Evolutionary conservation across 78 protist species (phyloP), one percentile per base, ranked within the genome.

Genomic region (Andalucia godoyi): DNA sequence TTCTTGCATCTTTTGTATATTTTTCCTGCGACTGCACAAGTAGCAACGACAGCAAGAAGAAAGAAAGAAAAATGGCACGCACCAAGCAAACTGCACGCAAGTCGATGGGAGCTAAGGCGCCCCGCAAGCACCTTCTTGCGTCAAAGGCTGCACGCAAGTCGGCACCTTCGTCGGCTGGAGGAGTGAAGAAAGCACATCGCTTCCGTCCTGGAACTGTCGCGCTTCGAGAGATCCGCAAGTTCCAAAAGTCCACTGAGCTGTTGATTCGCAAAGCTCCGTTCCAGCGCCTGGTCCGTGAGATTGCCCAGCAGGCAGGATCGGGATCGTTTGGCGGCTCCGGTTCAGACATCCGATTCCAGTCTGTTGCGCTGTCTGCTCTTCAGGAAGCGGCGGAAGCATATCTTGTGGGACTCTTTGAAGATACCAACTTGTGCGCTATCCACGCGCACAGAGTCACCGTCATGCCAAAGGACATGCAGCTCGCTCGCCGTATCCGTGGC

Each of bases 371-470:
- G 43, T 66, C 52, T 41, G 97, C 97, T 7, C 85, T 92, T 29
- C 97, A 92, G 64, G 94, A 87, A 54, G 93, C 95, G 38, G 67
- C 95, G 17, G 97, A 93, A 74, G 77, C 89, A 4, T 93, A 87
- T 87, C 67, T 93, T 53, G 92, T 89, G 55, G 84, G 88, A 57
- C 81, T 93, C 23, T 83, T 89, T 41, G 97, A 89, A 60, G 97
- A 93, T 58, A 66, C 94, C 76, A 85, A 89, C 85, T 61, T 89
- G 9, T 81, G 86, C 76, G 89, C 91, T 9, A 68, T 89, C 80
- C 94, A 84, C 70, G 94, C 94, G 62, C 81, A 84, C 81, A 40
- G 97, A 15, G 93, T 87, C 38, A 91, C 88, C 49, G 74, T 91
- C 81, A 79, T 92, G 86, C 89, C 94, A 57, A 83, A 84, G 84